These are phyloP conservation scores for Adansonia rubrostipa DNA, from an alignment of 441 rosid genomes.

Conservation along the genomic window DNA sequence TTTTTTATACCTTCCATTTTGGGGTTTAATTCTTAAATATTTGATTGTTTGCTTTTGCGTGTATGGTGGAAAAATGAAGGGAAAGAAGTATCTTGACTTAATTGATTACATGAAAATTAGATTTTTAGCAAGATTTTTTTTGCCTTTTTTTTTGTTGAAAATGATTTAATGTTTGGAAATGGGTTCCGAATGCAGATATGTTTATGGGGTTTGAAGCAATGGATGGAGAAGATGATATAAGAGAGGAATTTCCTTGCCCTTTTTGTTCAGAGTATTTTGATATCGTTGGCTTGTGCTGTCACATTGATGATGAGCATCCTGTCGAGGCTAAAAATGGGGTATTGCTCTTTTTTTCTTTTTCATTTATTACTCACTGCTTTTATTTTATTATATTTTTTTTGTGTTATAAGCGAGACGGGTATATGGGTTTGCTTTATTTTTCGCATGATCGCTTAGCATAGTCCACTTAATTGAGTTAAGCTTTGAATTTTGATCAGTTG, in stretches of 20 bases:
- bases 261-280: slow-evolving; percentile 91
- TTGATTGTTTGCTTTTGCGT: slow-evolving; percentile 1
- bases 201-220: slow-evolving; percentile 83
- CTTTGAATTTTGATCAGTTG: neutral
- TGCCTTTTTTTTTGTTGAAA: neutral
- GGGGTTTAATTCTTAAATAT: neutral
- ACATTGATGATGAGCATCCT: slow-evolving; percentile 96
- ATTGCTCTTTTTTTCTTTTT: slow-evolving; percentile 15
- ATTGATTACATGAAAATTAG: neutral
- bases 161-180: slow-evolving; percentile 19
- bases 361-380: neutral
- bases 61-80: slow-evolving; percentile 14
- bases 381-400: neutral
- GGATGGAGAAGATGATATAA: slow-evolving; percentile 87
- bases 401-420: neutral
- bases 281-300: slow-evolving; percentile 88
- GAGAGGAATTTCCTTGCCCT: slow-evolving; percentile 95
- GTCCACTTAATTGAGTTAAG: slow-evolving; percentile 7
- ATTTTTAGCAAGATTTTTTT: neutral
- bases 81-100: neutral
- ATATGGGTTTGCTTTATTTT: neutral
- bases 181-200: slow-evolving; percentile 63
- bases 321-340: slow-evolving; percentile 91
- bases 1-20: neutral
- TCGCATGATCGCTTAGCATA: neutral